Evolutionary conservation across 768 basidiomycete genomes (phyloP).

Genomic region (Clathrus columnatus): DNA sequence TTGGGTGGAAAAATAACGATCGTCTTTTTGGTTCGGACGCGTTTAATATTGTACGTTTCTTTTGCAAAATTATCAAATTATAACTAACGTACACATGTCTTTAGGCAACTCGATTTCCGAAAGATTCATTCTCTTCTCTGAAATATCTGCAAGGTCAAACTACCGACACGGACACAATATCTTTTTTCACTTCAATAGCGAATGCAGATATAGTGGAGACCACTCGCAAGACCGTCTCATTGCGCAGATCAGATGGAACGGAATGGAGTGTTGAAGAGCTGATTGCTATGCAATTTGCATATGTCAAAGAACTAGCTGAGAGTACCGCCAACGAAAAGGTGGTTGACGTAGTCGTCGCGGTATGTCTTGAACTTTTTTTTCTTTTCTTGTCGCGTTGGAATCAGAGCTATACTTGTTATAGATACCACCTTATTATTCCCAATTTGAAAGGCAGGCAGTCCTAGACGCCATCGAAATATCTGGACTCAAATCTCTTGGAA

Average conservation of each 20-base stretch:
- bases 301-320: slow-evolving; percentile 85
- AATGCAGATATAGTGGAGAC: slow-evolving; percentile 45
- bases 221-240: slow-evolving; percentile 48
- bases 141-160: slow-evolving; percentile 77
- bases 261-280: slow-evolving; percentile 86
- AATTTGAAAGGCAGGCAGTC: slow-evolving; percentile 86
- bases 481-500: slow-evolving; percentile 71
- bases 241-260: slow-evolving; percentile 45
- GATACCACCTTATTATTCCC: slow-evolving; percentile 81
- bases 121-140: slow-evolving; percentile 75
- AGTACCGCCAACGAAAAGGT: slow-evolving; percentile 62
- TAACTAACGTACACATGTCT: slow-evolving; percentile 3
- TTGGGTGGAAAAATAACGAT: slow-evolving; percentile 89
- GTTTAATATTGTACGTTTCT: slow-evolving; percentile 64
- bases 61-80: not conserved
- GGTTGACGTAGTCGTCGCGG: slow-evolving; percentile 77
- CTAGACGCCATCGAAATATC: slow-evolving; percentile 89
- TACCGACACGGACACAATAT: slow-evolving; percentile 45
- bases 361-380: slow-evolving; percentile 12
- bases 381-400: not conserved
- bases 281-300: slow-evolving; percentile 87
- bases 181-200: slow-evolving; percentile 40
- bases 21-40: slow-evolving; percentile 87
- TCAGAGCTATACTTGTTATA: slow-evolving; percentile 7
- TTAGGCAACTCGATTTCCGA: slow-evolving; percentile 88